These are phyloP conservation scores for Discostella pseudostelligera DNA, from an alignment of 108 stramenopile species.

Conservation along the genomic window DNA sequence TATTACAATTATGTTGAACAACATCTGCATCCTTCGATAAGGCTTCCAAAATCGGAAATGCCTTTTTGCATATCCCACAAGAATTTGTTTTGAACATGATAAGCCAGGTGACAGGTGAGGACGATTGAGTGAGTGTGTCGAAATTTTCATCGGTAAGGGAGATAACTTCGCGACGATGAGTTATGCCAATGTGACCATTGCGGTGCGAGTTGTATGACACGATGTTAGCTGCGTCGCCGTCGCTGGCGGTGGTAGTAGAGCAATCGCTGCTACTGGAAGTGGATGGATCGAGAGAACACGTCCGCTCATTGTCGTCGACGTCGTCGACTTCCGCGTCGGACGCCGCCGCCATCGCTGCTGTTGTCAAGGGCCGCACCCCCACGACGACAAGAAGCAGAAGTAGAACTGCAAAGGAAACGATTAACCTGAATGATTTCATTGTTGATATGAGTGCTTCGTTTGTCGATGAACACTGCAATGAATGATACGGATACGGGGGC, in stretches of 20 bases:
- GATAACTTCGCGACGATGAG: conserved; percentile 20
- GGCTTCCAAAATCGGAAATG: conserved; percentile 22
- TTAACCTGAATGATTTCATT: background rate
- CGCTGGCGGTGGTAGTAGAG: background rate
- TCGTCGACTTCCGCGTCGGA: background rate
- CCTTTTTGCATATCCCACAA: conserved; percentile 42
- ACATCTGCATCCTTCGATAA: conserved; percentile 22
- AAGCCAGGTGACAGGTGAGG: conserved; percentile 40
- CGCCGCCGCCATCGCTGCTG: background rate
- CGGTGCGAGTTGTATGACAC: background rate
- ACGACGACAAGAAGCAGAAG: background rate
- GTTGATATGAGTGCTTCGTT: background rate
- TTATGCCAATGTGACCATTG: background rate
- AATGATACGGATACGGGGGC: no score
- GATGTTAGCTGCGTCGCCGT: background rate
- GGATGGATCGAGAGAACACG: conserved; percentile 23
- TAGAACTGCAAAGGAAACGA: background rate
- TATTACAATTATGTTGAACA: conserved; percentile 10
- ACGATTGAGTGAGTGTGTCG: conserved; percentile 31
- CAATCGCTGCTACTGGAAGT: background rate
- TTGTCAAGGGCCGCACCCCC: background rate
- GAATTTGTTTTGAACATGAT: conserved; percentile 47
- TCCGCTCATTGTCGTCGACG: conserved; percentile 4
- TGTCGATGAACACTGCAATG: background rate
- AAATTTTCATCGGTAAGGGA: conserved; percentile 39